These are phyloP conservation scores for Podaxis carcinomalis DNA, from an alignment of 768 basidiomycete species.

Conservation along the genomic window DNA sequence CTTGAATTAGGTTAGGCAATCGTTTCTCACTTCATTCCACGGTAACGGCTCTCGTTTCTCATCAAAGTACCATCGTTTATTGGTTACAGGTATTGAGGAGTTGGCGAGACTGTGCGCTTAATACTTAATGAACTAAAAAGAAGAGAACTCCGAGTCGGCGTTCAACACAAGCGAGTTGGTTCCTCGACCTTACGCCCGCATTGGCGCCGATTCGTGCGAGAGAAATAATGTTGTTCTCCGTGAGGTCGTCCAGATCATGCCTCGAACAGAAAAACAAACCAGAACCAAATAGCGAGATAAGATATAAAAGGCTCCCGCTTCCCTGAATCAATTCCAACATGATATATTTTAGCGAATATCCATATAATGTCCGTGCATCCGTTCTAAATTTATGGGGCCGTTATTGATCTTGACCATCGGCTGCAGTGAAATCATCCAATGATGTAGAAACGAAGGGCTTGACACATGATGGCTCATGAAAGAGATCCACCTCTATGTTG, in stretches of 20 bases:
- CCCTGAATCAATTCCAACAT: not conserved
- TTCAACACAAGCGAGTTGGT: not conserved
- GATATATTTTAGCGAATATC: no score
- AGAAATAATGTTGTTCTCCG: not conserved
- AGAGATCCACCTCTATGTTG: not conserved
- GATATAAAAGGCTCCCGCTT: not conserved
- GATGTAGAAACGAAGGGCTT: not conserved
- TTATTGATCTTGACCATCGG: not conserved
- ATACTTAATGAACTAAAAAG: not conserved
- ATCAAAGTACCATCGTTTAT: not conserved
- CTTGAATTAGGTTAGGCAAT: not conserved
- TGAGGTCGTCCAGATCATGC: not conserved
- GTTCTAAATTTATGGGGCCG: not conserved
- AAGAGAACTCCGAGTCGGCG: not conserved
- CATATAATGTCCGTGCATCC: not conserved
- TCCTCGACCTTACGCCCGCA: slow-evolving; percentile 1
- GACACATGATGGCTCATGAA: not conserved
- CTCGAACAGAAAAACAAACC: no score
- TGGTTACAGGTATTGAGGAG: not conserved
- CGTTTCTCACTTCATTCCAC: not conserved
- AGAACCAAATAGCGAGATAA: not conserved
- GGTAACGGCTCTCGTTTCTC: not conserved
- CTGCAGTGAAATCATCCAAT: not conserved
- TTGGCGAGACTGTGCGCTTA: not conserved
- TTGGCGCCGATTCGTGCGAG: not conserved